Evolutionary conservation across 2,329 filamentous ascomycete species (phyloP).

Genomic region (Neopestalotiopsis clavispora): DNA sequence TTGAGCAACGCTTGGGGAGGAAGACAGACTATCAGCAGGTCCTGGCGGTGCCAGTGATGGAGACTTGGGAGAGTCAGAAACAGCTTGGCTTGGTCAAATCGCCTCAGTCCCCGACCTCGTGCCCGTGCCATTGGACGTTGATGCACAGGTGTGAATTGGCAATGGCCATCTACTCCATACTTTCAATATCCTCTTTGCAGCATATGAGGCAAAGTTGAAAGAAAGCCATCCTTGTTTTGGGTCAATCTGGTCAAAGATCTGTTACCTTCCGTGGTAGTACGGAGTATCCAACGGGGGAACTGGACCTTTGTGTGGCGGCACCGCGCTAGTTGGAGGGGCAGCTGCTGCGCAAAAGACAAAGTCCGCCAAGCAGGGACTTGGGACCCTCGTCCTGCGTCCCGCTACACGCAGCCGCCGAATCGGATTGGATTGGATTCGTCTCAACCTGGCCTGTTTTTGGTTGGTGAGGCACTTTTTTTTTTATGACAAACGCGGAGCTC

Average conservation of each 20-base stretch:
- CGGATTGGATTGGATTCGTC: neutral
- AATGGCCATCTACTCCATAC: neutral
- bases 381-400: neutral
- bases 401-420: slow-evolving; percentile 8
- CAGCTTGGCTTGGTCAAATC: slow-evolving; percentile 1
- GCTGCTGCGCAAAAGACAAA: neutral
- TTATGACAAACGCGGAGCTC: slow-evolving; percentile 12
- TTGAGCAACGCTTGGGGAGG: slow-evolving; percentile 3
- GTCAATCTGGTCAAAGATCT: neutral
- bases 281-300: neutral
- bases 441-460: neutral
- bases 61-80: slow-evolving; percentile 2
- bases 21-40: neutral
- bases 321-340: neutral
- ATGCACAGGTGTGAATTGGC: neutral
- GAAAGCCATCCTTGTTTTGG: neutral
- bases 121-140: neutral
- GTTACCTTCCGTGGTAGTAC: too few species aligned
- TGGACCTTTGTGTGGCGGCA: neutral
- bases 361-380: neutral
- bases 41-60: neutral
- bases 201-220: neutral
- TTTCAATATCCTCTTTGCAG: neutral
- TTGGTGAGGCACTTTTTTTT: slow-evolving; percentile 14
- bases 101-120: neutral